Conservation (phyloP, 768 basidiomycete genomes). For the Amanita pseudoporphyria region DNA sequence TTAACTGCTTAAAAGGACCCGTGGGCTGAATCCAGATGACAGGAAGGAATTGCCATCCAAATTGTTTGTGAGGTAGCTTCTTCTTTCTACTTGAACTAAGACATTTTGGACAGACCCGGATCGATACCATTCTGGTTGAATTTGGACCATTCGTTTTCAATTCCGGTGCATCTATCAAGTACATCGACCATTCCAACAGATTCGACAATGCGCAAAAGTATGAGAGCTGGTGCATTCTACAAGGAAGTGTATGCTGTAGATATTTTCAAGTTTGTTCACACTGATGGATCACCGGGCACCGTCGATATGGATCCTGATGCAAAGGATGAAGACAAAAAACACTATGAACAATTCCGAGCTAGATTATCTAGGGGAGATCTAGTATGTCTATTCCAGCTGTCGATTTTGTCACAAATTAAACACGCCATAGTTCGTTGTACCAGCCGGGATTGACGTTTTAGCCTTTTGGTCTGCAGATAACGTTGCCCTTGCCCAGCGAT, state of each 20-base stretch:
- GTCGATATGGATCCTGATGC: constrained; percentile 31
- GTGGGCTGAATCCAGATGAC: constrained; percentile 1
- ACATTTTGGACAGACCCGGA: background rate
- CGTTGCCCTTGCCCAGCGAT: constrained; percentile 30
- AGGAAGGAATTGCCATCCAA: background rate
- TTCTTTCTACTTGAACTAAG: background rate
- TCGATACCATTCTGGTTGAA: constrained; percentile 30
- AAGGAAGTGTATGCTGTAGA: constrained; percentile 31
- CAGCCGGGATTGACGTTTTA: constrained; percentile 40
- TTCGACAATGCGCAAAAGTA: constrained; percentile 26
- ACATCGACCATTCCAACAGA: constrained; percentile 26
- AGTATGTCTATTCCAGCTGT: constrained; percentile 25
- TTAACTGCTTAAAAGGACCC: background rate
- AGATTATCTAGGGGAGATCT: constrained; percentile 44
- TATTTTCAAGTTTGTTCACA: constrained; percentile 45
- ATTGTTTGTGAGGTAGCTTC: background rate
- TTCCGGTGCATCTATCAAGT: constrained; percentile 37
- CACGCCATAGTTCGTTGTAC: constrained; percentile 42
- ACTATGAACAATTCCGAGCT: constrained; percentile 39
- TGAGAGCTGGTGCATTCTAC: constrained; percentile 57
- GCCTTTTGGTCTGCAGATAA: constrained; percentile 52
- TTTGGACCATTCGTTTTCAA: constrained; percentile 37
- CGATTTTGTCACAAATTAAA: background rate
- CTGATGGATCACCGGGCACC: constrained; percentile 40
- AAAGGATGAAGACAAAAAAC: constrained; percentile 29